Percentiles rank a stretch among this genome's conserved stretches.
These are phyloP conservation scores for Termitomyces heimii DNA, from an alignment of 768 basidiomycete genomes.

Conservation along the genomic window DNA sequence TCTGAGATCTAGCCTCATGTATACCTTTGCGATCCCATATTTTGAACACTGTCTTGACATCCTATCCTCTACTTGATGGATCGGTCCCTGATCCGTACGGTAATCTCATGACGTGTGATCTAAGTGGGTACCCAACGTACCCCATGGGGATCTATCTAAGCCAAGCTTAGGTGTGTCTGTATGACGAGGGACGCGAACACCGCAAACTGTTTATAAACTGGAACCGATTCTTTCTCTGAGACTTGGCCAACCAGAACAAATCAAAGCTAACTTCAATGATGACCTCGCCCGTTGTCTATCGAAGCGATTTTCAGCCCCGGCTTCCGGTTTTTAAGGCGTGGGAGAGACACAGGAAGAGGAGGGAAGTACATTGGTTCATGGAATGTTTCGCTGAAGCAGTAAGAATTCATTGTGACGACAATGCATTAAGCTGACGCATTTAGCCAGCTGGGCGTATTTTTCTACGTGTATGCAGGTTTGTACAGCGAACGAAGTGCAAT, in stretches of 20 bases:
- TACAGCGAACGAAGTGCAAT: not conserved
- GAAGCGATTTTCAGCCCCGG: conserved; percentile 36
- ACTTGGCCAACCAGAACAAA: not conserved
- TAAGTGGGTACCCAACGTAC: not conserved
- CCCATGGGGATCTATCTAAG: not conserved
- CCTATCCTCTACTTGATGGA: not conserved
- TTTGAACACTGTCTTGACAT: not conserved
- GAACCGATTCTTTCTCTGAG: not conserved
- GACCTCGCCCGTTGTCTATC: conserved; percentile 24
- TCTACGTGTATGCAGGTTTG: conserved; percentile 52
- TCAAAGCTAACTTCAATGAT: not conserved
- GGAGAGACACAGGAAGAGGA: conserved; percentile 42
- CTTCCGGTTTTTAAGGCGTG: conserved; percentile 35
- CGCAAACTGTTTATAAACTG: not conserved
- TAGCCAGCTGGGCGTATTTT: conserved; percentile 50
- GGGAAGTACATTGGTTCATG: conserved; percentile 42
- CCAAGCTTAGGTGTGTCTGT: too few relatives aligned
- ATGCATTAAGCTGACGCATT: conserved; percentile 1
- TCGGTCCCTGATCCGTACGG: not conserved
- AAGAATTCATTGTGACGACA: conserved; percentile 1
- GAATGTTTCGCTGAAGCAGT: conserved; percentile 63
- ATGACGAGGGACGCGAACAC: not conserved
- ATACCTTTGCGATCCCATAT: not conserved
- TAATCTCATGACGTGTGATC: not conserved
- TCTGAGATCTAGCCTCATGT: too few relatives aligned